phyloP scores from a whole-genome alignment of 495 filamentous ascomycete genomes.

The Sordaria brevicollis region DNA sequence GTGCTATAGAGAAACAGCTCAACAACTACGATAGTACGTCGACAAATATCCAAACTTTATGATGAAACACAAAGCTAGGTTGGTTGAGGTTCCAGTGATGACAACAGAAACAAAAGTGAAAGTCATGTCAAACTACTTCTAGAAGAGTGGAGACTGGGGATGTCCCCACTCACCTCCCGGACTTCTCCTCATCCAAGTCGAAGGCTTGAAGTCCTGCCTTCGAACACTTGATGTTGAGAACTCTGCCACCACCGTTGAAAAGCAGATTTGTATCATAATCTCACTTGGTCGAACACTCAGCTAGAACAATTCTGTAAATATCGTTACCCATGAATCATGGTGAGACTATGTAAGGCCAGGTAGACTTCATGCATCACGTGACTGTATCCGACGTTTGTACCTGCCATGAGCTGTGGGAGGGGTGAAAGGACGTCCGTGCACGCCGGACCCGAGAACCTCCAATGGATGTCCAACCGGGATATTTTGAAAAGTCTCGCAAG shows the following conservation, averaged over 20 bases:
- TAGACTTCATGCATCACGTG: neutral
- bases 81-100: neutral
- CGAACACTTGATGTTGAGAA: neutral
- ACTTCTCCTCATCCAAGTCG: neutral
- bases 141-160: neutral
- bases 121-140: neutral
- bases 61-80: neutral
- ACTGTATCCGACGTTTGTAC: neutral
- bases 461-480: constrained; percentile 11
- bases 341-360: too few relatives aligned
- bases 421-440: neutral
- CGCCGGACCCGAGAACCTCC: constrained; percentile 7
- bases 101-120: neutral
- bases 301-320: too few relatives aligned
- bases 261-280: too few relatives aligned
- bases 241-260: neutral
- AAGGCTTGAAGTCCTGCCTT: neutral
- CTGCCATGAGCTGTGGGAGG: neutral
- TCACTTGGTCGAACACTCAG: too few relatives aligned
- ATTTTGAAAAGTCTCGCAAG: constrained; percentile 29
- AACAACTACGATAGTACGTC: neutral
- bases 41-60: too few relatives aligned
- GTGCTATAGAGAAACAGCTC: neutral
- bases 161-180: neutral
- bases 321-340: too few relatives aligned